These are phyloP conservation scores for Hypomyces perniciosus DNA, from an alignment of 2,329 filamentous ascomycete species.

Conservation along the genomic window DNA sequence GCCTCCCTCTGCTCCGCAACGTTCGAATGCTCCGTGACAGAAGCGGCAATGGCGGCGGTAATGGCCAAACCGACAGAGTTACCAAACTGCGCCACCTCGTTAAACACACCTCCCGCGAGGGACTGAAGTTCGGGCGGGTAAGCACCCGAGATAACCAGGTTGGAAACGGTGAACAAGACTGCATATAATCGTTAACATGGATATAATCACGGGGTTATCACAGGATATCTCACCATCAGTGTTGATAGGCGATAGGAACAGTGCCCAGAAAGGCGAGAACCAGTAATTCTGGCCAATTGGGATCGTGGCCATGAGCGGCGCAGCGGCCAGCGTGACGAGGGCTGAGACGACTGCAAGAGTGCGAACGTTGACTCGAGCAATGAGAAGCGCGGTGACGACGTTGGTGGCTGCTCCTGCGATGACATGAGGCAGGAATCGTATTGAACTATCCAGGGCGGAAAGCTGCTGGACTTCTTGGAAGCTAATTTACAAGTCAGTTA, in stretches of 20 bases:
- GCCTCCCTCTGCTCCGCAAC: slow-evolving; percentile 22
- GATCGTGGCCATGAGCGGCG: slow-evolving; percentile 50
- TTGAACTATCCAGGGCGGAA: slow-evolving; percentile 39
- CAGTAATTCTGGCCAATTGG: slow-evolving; percentile 44
- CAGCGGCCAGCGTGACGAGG: slow-evolving; percentile 39
- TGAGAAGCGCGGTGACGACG: slow-evolving; percentile 36
- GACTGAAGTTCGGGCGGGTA: slow-evolving; percentile 51
- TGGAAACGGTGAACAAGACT: slow-evolving; percentile 50
- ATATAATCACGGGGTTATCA: neutral
- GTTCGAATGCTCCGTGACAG: slow-evolving; percentile 35
- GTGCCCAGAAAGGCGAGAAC: slow-evolving; percentile 38
- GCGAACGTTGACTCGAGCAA: slow-evolving; percentile 32
- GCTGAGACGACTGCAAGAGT: slow-evolving; percentile 34
- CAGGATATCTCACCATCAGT: slow-evolving; percentile 29
- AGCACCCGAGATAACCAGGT: slow-evolving; percentile 47
- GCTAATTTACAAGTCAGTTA: slow-evolving; percentile 25
- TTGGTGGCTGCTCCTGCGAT: slow-evolving; percentile 39
- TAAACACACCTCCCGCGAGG: slow-evolving; percentile 55
- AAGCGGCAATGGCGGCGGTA: slow-evolving; percentile 41
- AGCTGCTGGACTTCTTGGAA: slow-evolving; percentile 44
- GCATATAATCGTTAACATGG: neutral
- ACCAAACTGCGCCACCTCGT: slow-evolving; percentile 52
- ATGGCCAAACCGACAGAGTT: slow-evolving; percentile 47
- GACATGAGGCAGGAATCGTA: slow-evolving; percentile 43
- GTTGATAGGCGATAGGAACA: slow-evolving; percentile 39